Conservation (phyloP, 2,329 filamentous ascomycete species). For the Trichoderma koningii region DNA sequence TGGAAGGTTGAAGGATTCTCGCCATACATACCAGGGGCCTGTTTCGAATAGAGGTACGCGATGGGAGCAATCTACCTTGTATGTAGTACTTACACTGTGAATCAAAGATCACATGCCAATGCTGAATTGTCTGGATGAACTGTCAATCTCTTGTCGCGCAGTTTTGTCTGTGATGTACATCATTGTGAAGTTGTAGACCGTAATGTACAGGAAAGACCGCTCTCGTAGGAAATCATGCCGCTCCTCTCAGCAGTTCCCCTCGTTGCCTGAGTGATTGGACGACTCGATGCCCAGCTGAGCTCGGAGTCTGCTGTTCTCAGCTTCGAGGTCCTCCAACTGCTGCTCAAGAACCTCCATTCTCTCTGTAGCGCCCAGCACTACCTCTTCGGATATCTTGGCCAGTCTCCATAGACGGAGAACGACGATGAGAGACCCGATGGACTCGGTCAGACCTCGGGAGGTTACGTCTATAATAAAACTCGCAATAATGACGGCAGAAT, state of each 20-base stretch:
- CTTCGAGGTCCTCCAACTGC: constrained; percentile 54
- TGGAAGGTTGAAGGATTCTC: constrained; percentile 22
- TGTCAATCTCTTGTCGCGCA: neutral
- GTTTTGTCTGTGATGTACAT: neutral
- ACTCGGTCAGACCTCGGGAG: constrained; percentile 60
- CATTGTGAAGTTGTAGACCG: neutral
- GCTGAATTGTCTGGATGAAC: constrained; percentile 2
- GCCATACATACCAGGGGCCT: constrained; percentile 25
- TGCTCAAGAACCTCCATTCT: constrained; percentile 60
- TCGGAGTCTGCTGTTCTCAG: constrained; percentile 44
- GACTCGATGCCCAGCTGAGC: constrained; percentile 30
- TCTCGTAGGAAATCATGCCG: neutral
- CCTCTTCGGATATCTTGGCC: constrained; percentile 70
- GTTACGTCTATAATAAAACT: constrained; percentile 65
- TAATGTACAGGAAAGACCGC: neutral
- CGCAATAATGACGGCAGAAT: constrained; percentile 62
- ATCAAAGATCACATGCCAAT: constrained; percentile 9
- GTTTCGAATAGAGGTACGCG: constrained; percentile 24
- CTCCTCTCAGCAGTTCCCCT: constrained; percentile 15
- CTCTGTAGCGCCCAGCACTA: constrained; percentile 64
- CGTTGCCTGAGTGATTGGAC: constrained; percentile 28
- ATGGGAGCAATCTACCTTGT: constrained; percentile 26
- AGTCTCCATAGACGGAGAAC: constrained; percentile 68
- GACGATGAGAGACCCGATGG: constrained; percentile 67
- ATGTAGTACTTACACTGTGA: constrained; percentile 16